Base-by-base conservation (phyloP, 768 basidiomycete species). In the Pulveroboletus frians region DNA sequence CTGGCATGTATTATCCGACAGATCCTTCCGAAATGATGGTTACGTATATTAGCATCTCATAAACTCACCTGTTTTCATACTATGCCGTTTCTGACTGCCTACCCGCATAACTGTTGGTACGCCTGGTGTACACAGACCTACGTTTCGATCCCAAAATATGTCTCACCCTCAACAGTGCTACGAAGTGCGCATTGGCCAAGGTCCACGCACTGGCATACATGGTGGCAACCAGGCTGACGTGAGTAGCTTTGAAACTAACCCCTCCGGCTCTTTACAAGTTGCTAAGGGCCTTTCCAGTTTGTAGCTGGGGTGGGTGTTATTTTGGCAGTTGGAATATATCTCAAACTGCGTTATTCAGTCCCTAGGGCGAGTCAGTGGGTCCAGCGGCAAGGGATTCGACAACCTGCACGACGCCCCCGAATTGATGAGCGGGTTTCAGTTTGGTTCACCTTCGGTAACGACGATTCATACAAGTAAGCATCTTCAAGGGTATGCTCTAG, bases 111-210 rank as follows among this genome's bases (percentile, higher is more conserved):
- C 5, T 17, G 20, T 23, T 44, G 10, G 39, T 21, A 18, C 20
- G 38, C 35, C 37, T 9, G 10, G 23, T 27, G 27, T 39, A 32
- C 27, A 18, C 38, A 21, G 20, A 14, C 35, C 31, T 43, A 26
- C 21, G 30, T 15, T 29, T 14, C 4, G 10, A 41, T 37, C 30
- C 27, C 17, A 21, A 37, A 39, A 13, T 29, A 63, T 64, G 59
- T 41, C 10, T 21, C 40, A 42, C 36, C 37, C 27, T 45, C 60
- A 56, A 48, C 61, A 58, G 18, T 71, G 66, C 47, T 70, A 70
- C 49, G 69, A 70, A 5, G 69, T 70, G 23, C 67, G 61, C 34
- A 60, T 64, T 43, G 69, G 69, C 26, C 55, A 62, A 20, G 69
- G 69, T 40, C 52, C 69, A 3, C 59, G 58, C 11, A 53, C n/a